Percentiles rank a stretch among this genome's conserved stretches.
Conservation (phyloP, 2,329 filamentous ascomycete species). For the Aspergillus tamarii region DNA sequence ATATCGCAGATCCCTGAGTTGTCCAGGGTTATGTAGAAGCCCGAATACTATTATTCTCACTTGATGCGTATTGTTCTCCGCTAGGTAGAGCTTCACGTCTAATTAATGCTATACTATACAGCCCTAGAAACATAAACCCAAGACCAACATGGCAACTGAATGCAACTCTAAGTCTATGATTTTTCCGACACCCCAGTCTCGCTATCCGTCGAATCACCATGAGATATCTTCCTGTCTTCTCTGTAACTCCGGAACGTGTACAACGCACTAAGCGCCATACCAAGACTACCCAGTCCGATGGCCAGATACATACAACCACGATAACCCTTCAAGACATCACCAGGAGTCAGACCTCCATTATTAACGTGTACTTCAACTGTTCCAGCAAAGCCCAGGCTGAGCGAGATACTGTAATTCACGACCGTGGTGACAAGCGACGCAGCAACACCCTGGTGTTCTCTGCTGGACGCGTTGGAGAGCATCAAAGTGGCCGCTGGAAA, state of each 20-base stretch:
- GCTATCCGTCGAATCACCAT: not conserved
- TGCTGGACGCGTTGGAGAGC: constrained; percentile 56
- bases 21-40: no score
- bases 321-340: constrained; percentile 42
- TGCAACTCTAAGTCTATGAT: not conserved
- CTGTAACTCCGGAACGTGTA: not conserved
- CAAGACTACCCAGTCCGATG: constrained; percentile 36
- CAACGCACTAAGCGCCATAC: constrained; percentile 26
- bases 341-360: constrained; percentile 37
- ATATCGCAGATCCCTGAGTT: no score
- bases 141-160: no score
- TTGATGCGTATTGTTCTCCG: no score
- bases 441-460: constrained; percentile 55
- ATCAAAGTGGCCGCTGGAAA: constrained; percentile 66
- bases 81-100: no score
- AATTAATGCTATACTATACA: no score
- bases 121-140: no score
- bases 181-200: not conserved
- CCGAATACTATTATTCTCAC: no score
- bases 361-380: constrained; percentile 60
- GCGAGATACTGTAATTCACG: constrained; percentile 69
- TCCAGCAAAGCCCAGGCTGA: constrained; percentile 68
- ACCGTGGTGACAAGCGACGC: constrained; percentile 64
- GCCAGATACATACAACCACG: constrained; percentile 47
- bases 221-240: not conserved